Base-by-base conservation (phyloP, 2,329 filamentous ascomycete genomes). In the Proliferodiscus dingleyae region DNA sequence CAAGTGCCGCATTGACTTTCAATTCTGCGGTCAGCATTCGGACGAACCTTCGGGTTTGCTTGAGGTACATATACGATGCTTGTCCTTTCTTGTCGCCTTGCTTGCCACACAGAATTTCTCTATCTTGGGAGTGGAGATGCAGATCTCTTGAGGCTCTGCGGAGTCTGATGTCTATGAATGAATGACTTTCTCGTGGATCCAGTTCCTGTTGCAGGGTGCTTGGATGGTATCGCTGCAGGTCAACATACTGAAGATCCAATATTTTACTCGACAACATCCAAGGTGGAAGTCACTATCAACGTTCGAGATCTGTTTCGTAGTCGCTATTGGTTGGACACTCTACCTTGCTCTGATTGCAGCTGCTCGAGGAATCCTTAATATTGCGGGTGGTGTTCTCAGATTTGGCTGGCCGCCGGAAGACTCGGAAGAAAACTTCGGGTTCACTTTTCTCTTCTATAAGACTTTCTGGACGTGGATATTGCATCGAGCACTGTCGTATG, bases 391-490 rank as follows among this genome's bases (percentile, higher is more conserved):
- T 28, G 26, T 28, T 7, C 26, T 28, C 13, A 28, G 7, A 13
- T 7, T 15, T 15, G 15, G n/a, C 11, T 13, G 7, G 3, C n/a
- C 4, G 15, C 3, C 2, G 11, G 15, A 4, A 16, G 3, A 1
- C 13, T 19, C 16, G 30, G 30, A 15, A 11, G 30, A 6, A 10
- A 7, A 15, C 4, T 33, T 15, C 30, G 30, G 30, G 24, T 5
- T 19, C 18, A 16, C 22, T 10, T 37, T 34, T 15, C n/a, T 51
- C 13, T n/a, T 45, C 10, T 48, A 37, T 24, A 41, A 48, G 29
- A 29, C 42, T 18, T 13, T 51, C 11, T 39, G 30, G 7, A 48
- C 45, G 4, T 51, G 37, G 26, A 6, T 48, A n/a, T 42, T 51
- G 11, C 39, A 43, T 11, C 34, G 37, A 7, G 28, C 15, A 2